Conservation (phyloP, 2,329 filamentous ascomycete genomes). For the Trichoderma harzianum region DNA sequence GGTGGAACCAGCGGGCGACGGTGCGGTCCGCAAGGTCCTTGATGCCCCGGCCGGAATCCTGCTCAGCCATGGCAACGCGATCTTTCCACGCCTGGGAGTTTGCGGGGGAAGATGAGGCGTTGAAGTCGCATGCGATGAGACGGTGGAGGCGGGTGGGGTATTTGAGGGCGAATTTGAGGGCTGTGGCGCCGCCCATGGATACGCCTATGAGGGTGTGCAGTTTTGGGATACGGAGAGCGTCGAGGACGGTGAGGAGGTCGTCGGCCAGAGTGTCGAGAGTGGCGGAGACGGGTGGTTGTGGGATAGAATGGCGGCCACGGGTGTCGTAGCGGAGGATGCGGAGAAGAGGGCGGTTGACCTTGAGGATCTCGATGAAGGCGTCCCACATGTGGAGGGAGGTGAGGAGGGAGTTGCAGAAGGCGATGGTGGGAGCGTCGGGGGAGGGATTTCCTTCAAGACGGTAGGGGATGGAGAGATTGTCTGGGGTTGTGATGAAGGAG, state of each 20-base stretch:
- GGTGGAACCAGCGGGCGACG: slow-evolving; percentile 77
- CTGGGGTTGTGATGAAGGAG: slow-evolving; percentile 65
- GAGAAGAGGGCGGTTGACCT: slow-evolving; percentile 57
- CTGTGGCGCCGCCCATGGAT: slow-evolving; percentile 75
- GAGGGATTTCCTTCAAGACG: slow-evolving; percentile 69
- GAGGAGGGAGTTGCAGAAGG: slow-evolving; percentile 77
- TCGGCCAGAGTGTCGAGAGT: slow-evolving; percentile 64
- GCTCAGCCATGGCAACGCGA: slow-evolving; percentile 65
- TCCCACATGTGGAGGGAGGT: slow-evolving; percentile 82
- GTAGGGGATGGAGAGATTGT: slow-evolving; percentile 69
- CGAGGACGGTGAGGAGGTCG: slow-evolving; percentile 64
- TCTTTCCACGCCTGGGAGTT: slow-evolving; percentile 80
- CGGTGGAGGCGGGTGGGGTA: slow-evolving; percentile 56
- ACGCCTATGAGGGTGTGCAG: slow-evolving; percentile 71
- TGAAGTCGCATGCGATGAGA: slow-evolving; percentile 78
- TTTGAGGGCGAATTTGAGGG: slow-evolving; percentile 67
- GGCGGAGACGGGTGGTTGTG: slow-evolving; percentile 46
- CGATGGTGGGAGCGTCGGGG: slow-evolving; percentile 65
- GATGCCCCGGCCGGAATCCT: slow-evolving; percentile 56
- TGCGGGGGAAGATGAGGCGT: slow-evolving; percentile 64
- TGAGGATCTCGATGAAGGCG: slow-evolving; percentile 62
- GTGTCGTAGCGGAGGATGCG: slow-evolving; percentile 74
- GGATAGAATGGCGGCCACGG: slow-evolving; percentile 61
- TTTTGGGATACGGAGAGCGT: slow-evolving; percentile 64
- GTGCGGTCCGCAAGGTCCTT: slow-evolving; percentile 66